A percentile compares a stretch with the other conserved stretches of the same genome.
Evolutionary conservation across 2,329 filamentous ascomycete species (phyloP).

Genomic region (Incumbomyces delicatus): DNA sequence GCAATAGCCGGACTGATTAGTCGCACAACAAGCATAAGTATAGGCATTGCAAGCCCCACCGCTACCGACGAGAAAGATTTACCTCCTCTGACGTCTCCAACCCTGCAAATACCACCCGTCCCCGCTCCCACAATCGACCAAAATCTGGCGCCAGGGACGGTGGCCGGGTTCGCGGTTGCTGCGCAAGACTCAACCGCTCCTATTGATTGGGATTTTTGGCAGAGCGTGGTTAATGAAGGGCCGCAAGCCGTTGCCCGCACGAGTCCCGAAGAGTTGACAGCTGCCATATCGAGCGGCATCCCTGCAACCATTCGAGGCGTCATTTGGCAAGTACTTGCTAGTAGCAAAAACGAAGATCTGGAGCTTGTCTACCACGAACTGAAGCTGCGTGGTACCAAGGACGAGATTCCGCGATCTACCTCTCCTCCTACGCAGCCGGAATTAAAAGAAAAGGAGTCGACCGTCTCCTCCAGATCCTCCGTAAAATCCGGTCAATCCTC

Average conservation of each 20-base stretch:
- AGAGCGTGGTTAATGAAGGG: conserved; percentile 88
- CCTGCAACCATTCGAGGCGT: conserved; percentile 94
- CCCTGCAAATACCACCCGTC: conserved; percentile 17
- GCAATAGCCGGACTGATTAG: conserved; percentile 34
- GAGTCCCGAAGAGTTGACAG: conserved; percentile 80
- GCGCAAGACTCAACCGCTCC: conserved; percentile 54
- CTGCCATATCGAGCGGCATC: conserved; percentile 85
- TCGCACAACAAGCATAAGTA: conserved; percentile 32
- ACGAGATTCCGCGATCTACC: conserved; percentile 49
- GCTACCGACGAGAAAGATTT: conserved; percentile 38
- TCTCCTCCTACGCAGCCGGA: conserved; percentile 31
- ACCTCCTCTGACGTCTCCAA: conserved; percentile 20
- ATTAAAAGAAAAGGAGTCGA: conserved; percentile 56
- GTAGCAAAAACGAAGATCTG: conserved; percentile 86
- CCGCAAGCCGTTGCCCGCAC: conserved; percentile 78
- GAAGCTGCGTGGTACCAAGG: conserved; percentile 67
- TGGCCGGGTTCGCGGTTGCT: conserved; percentile 66
- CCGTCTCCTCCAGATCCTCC: conserved; percentile 73
- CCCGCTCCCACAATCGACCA: conserved; percentile 40
- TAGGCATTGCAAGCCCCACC: conserved; percentile 39
- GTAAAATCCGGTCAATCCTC: conserved; percentile 67
- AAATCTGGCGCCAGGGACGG: conserved; percentile 72
- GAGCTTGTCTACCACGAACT: conserved; percentile 81
- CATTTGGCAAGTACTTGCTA: conserved; percentile 93
- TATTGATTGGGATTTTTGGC: conserved; percentile 99